Percentiles rank a stretch among this genome's conserved stretches.
Conservation (phyloP, 2,329 filamentous ascomycete genomes). For the Calonectria hongkongensis region DNA sequence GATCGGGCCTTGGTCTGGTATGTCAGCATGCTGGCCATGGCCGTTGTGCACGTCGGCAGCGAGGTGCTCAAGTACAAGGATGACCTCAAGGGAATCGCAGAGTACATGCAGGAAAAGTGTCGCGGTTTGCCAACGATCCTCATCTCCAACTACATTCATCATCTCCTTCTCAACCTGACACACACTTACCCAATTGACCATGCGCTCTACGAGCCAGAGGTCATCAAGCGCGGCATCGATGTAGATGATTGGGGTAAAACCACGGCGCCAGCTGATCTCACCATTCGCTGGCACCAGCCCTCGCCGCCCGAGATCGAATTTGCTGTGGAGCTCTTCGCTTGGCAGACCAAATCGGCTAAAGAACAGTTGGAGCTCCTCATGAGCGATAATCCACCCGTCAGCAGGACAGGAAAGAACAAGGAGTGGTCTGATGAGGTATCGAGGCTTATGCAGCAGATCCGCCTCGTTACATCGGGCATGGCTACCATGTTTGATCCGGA, state of each 20-base stretch:
- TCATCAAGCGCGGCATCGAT: slow-evolving; percentile 82
- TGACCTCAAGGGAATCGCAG: slow-evolving; percentile 91
- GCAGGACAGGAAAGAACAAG: slow-evolving; percentile 95
- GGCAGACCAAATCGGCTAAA: slow-evolving; percentile 86
- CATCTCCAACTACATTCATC: slow-evolving; percentile 98
- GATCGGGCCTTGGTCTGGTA: slow-evolving; percentile 97
- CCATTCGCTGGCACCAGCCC: slow-evolving; percentile 94
- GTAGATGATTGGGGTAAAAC: slow-evolving; percentile 89
- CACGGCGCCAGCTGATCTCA: slow-evolving; percentile 84
- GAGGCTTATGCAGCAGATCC: slow-evolving; percentile 88
- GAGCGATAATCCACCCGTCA: slow-evolving; percentile 86
- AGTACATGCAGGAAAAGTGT: slow-evolving; percentile 98
- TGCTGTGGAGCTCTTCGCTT: slow-evolving; percentile 90
- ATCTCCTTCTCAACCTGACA: slow-evolving; percentile 94
- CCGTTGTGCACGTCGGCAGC: slow-evolving; percentile 94
- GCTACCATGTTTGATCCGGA: slow-evolving; percentile 91
- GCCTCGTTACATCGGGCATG: slow-evolving; percentile 92
- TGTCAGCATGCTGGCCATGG: slow-evolving; percentile 97
- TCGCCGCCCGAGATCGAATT: slow-evolving; percentile 88
- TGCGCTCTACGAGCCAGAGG: slow-evolving; percentile 87
- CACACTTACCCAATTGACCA: slow-evolving; percentile 96
- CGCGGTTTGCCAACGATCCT: slow-evolving; percentile 95
- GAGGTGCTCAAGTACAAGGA: slow-evolving; percentile 92
- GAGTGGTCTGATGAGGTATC: slow-evolving; percentile 99
- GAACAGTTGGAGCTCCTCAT: slow-evolving; percentile 86